Base-by-base conservation (phyloP, 108 stramenopile genomes). In the Nitzschia putrida region DNA sequence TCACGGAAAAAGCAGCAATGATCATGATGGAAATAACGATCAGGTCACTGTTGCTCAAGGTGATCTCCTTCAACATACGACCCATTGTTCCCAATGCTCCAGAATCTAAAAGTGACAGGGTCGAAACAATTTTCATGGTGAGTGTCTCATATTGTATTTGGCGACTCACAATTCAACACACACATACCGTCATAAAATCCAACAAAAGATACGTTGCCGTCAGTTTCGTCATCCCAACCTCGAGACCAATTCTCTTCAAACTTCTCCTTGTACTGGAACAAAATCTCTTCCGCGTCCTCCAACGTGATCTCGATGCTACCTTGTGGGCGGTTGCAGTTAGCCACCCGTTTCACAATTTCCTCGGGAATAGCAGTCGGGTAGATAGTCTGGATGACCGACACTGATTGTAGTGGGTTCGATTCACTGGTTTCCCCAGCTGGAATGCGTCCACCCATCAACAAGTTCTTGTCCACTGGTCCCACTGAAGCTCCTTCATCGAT, bases 271-370 rank as follows among this genome's bases (percentile, higher is more conserved):
- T 50, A 78, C 11, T n/a, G 11, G 22, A 68, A 54, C 14, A 82
- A 68, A 50, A 82, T 67, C 16, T 78, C 77, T 63, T 74, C 56
- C 2, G 81, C 81, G 52, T 82, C 77, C n/a, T 70, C 74, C 20
- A 25, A 52, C 11, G 77, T 57, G 13, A 82, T 77, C 38, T 78
- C 64, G n/a, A 74, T 43, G 9, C 66, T 45, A 12, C 77, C 77
- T 40, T 61, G 66, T 12, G 73, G 77, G 24, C 73, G 68, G 50
- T 82, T 78, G 64, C 81, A 80, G 47, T 80, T 75, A 10, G 51
- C 68, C 2, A 82, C 81, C 22, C 77, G 67, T 10, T 82, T n/a
- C 16, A 74, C 73, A 38, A 82, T 78, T 50, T 43, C 69, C 49
- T 52, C 43, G 20, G 77, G 81, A 11, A 64, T 10, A 29, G 68